Percentiles rank a stretch among this genome's conserved stretches.
These are phyloP conservation scores for Apiotrichum akiyoshidainum DNA, from an alignment of 1,284 basidiomycete species.

Conservation along the genomic window DNA sequence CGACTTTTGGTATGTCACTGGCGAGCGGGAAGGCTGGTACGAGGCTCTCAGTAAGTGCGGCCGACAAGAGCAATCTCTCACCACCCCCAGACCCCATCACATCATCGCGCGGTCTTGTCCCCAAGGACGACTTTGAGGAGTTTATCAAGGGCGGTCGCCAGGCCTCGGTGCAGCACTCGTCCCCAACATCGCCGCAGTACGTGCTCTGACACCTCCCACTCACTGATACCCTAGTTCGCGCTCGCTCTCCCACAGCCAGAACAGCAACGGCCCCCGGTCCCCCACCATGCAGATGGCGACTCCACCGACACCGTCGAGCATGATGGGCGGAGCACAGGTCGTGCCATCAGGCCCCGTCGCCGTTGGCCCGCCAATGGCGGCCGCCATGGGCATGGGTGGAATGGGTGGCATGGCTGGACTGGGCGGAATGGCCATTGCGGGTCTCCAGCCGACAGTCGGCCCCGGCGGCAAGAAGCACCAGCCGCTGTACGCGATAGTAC, in stretches of 20 bases:
- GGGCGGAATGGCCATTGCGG: too few relatives aligned
- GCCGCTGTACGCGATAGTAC: constrained; percentile 77
- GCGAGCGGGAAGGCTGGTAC: constrained; percentile 68
- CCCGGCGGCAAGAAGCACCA: constrained; percentile 18
- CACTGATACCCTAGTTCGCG: background rate
- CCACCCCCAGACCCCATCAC: constrained; percentile 72
- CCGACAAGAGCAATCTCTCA: constrained; percentile 57
- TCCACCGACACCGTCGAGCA: background rate
- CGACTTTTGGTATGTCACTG: constrained; percentile 95
- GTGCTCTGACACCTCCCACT: background rate
- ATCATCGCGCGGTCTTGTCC: constrained; percentile 86
- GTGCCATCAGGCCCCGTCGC: background rate
- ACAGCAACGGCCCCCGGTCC: background rate
- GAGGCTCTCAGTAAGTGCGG: constrained; percentile 66
- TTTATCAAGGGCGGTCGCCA: constrained; percentile 65
- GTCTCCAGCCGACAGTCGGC: background rate
- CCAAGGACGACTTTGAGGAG: constrained; percentile 79
- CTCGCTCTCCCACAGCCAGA: constrained; percentile 6
- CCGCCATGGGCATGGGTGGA: background rate
- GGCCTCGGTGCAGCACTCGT: background rate
- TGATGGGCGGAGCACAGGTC: too few relatives aligned
- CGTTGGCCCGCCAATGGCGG: background rate
- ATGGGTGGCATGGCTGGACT: background rate
- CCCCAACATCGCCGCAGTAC: constrained; percentile 2
- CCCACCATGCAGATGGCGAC: background rate